These are phyloP conservation scores for Penicillium sp. DNA, from an alignment of 2,329 filamentous ascomycete genomes.

Conservation along the genomic window DNA sequence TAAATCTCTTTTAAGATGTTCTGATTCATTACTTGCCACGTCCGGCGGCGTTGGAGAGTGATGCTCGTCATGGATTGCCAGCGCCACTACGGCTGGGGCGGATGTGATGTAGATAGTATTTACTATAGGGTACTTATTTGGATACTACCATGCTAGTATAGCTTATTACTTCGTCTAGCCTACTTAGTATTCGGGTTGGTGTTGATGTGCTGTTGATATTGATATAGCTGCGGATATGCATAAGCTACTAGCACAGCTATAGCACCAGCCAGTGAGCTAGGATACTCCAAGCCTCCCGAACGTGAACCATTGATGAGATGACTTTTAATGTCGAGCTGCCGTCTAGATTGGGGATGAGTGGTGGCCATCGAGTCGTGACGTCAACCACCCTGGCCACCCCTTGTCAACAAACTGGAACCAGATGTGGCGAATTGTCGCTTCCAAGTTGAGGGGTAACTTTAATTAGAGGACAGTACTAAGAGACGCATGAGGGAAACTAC, in stretches of 20 bases:
- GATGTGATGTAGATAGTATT: background rate
- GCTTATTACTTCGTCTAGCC: too few relatives aligned
- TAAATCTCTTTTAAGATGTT: background rate
- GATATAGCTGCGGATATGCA: too few relatives aligned
- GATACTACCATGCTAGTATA: too few relatives aligned
- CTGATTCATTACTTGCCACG: constrained; percentile 2
- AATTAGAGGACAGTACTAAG: too few relatives aligned
- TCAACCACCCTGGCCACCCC: constrained; percentile 15
- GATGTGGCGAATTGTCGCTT: too few relatives aligned
- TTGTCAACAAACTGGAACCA: background rate
- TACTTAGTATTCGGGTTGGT: too few relatives aligned
- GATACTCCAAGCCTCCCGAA: background rate
- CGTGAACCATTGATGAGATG: background rate
- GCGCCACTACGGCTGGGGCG: too few relatives aligned
- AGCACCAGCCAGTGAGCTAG: background rate
- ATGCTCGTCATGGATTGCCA: background rate
- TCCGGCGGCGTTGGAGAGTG: background rate
- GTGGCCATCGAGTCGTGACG: constrained; percentile 22
- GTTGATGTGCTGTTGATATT: background rate
- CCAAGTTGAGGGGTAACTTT: too few relatives aligned
- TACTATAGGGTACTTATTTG: too few relatives aligned
- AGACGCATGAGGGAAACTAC: too few relatives aligned
- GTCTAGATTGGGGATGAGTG: too few relatives aligned
- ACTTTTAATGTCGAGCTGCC: too few relatives aligned
- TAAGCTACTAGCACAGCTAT: background rate